Evolutionary conservation across 169 alveolate species (phyloP), one percentile per base, ranked within the genome.

Genomic region (Plasmodium reichenowi): DNA sequence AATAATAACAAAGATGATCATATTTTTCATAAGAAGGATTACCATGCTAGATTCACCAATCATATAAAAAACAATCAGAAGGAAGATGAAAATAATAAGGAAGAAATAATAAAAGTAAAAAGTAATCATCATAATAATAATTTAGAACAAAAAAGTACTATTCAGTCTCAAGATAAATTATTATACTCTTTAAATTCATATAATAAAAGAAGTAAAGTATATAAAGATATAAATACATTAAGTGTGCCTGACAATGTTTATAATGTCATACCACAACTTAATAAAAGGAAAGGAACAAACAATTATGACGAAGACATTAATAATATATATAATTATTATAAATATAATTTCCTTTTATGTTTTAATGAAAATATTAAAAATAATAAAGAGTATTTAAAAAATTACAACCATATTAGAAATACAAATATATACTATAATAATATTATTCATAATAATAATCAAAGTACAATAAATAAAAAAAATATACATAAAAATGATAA

Each of bases 251-350:
- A 78, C 12, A 78, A 78, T 66, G 89, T 78, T 6, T 78, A 78
- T 54, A 64, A 78, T 78, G 89, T 78, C 26, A 78, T 78, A 13
- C 89, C 89, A 1, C 64, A 78, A 78, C 64, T 78, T 50, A 78
- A 78, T 32, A 78, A 67, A 78, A 59, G 45, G 24, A 78, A 48
- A 64, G 80, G 20, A 9, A 24, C 50, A 54, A 59, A 22, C 17
- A 78, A 22, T 58, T 13, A 64, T 45, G 89, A 78, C 32, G 89
- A 78, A 10, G 32, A 60, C 22, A 52, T 78, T 64, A 78, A 78
- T 38, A 78, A 66, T 52, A 64, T 78, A 9, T 78, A 64, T 68
- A 78, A 78, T 32, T 78, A 78, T 78, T 78, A 78, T 60, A 78
- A 78, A 60, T 78, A 78, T 45, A 63, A 78, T 56, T 78, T 78